Evolutionary conservation across 805 yeast species (phyloP).

Genomic region (Hanseniaspora clermontiae): DNA sequence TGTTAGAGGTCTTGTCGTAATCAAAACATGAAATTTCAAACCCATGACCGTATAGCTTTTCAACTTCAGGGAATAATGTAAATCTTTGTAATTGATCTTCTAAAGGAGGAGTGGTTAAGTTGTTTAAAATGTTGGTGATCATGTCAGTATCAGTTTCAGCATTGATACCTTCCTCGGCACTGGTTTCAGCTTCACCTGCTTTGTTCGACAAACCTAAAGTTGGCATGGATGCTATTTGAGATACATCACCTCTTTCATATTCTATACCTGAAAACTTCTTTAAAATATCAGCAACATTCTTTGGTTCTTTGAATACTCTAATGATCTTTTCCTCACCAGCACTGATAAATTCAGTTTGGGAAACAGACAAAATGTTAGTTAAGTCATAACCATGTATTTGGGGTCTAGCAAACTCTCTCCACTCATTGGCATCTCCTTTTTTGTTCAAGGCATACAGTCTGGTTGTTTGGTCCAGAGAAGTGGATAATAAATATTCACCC

Average conservation of each 20-base stretch:
- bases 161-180: slow-evolving; percentile 31
- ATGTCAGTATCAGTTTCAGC: slow-evolving; percentile 30
- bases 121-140: slow-evolving; percentile 36
- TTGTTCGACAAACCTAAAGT: slow-evolving; percentile 89
- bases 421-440: slow-evolving; percentile 32
- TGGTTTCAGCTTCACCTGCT: slow-evolving; percentile 45
- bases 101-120: slow-evolving; percentile 52
- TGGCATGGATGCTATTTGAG: slow-evolving; percentile 82
- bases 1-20: slow-evolving; percentile 44
- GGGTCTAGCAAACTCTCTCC: slow-evolving; percentile 93
- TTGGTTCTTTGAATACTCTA: slow-evolving; percentile 80
- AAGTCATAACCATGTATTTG: slow-evolving; percentile 98
- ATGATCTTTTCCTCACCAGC: slow-evolving; percentile 94
- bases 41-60: slow-evolving; percentile 94
- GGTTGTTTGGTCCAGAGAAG: slow-evolving; percentile 90
- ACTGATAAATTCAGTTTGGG: slow-evolving; percentile 57
- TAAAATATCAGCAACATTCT: slow-evolving; percentile 55
- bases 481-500: slow-evolving; percentile 46
- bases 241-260: slow-evolving; percentile 33
- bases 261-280: slow-evolving; percentile 39
- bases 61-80: slow-evolving; percentile 89
- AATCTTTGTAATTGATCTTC: slow-evolving; percentile 87
- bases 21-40: slow-evolving; percentile 79
- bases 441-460: slow-evolving; percentile 47
- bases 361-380: slow-evolving; percentile 60